phyloP scores from a whole-genome alignment of 23 red algal species.

The Rhodosorus marinus region DNA sequence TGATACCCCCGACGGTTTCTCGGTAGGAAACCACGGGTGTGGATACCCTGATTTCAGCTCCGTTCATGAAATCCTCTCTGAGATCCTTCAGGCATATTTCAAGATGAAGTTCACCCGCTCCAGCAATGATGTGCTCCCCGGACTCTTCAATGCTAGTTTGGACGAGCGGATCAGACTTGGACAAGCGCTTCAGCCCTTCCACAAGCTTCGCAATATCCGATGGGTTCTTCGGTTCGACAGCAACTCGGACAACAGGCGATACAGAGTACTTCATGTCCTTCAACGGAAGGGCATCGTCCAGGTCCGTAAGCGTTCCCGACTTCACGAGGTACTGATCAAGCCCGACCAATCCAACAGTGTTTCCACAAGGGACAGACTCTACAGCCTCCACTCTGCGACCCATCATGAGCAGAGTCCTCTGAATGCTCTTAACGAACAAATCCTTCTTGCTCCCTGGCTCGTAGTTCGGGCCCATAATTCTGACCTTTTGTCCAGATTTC shows the following conservation, averaged over 20 bases:
- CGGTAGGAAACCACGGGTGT: constrained; percentile 91
- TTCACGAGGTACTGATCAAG: constrained; percentile 87
- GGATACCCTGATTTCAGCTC: constrained; percentile 79
- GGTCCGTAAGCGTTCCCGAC: constrained; percentile 76
- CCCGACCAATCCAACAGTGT: constrained; percentile 94
- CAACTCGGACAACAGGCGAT: constrained; percentile 94
- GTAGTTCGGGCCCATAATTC: constrained; percentile 97
- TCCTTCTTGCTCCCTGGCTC: constrained; percentile 95
- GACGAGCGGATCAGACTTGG: constrained; percentile 96
- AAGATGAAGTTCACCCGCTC: constrained; percentile 85
- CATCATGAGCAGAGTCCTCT: constrained; percentile 98
- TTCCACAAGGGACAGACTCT: constrained; percentile 90
- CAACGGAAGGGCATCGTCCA: constrained; percentile 90
- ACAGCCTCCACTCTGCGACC: constrained; percentile 78
- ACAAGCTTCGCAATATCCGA: constrained; percentile 91
- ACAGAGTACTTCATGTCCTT: constrained; percentile 99
- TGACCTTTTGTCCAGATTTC: constrained; percentile 78
- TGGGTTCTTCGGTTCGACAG: constrained; percentile 98
- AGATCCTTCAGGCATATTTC: constrained; percentile 99
- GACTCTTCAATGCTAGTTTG: constrained; percentile 80
- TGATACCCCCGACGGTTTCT: constrained; percentile 77
- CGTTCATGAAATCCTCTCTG: constrained; percentile 99
- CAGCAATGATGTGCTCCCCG: constrained; percentile 97
- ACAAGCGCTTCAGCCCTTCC: constrained; percentile 94
- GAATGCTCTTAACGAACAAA: constrained; percentile 79